Evolutionary conservation across 2,329 filamentous ascomycete species (phyloP).

Genomic region (Colletotrichum scovillei): DNA sequence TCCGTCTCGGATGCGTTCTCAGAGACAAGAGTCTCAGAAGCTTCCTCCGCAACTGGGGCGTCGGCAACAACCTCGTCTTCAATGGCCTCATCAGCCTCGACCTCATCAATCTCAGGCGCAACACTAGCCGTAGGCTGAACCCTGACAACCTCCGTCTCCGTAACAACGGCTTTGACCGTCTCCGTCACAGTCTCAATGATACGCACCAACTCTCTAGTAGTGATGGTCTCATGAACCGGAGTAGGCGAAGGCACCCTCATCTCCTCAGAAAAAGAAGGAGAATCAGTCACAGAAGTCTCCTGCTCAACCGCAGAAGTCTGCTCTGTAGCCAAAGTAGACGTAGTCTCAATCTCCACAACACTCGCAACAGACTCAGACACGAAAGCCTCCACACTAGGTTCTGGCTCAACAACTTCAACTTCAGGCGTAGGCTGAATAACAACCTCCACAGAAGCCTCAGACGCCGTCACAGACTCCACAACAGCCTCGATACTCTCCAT

Average conservation of each 20-base stretch:
- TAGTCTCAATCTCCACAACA: neutral
- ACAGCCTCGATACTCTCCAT: conserved; percentile 16
- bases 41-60: neutral
- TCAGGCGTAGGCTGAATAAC: conserved; percentile 2
- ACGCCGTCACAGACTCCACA: neutral
- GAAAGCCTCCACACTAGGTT: neutral
- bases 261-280: neutral
- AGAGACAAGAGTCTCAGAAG: neutral
- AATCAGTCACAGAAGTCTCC: neutral
- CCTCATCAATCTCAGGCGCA: neutral
- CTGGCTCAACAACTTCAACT: neutral
- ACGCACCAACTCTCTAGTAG: conserved; percentile 44
- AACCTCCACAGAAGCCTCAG: neutral
- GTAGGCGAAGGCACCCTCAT: neutral
- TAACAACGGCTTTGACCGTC: conserved; percentile 37
- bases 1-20: neutral
- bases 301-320: neutral
- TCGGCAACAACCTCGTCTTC: too few relatives aligned
- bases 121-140: conserved; percentile 6
- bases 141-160: conserved; percentile 42
- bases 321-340: neutral
- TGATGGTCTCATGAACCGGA: conserved; percentile 40
- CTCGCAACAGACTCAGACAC: neutral
- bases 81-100: neutral
- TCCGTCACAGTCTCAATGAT: conserved; percentile 50